Conservation (phyloP, 345 rosid genomes). For the Brassica incana region DNA sequence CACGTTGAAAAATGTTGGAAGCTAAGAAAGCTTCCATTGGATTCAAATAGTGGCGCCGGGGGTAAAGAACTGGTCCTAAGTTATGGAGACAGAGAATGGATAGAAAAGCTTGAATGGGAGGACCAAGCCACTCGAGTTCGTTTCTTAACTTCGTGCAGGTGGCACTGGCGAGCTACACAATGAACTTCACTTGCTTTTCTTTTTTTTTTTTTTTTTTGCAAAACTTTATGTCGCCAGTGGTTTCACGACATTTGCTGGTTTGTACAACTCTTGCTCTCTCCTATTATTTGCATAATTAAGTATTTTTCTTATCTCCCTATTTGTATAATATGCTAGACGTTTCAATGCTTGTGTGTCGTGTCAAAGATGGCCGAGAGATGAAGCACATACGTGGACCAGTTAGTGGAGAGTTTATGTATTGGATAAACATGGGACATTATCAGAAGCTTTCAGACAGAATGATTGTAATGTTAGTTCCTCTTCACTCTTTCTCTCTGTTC, state of each 20-base stretch:
- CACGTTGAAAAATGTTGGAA: neutral
- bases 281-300: too few relatives aligned
- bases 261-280: too few relatives aligned
- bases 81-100: neutral
- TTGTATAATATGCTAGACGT: too few relatives aligned
- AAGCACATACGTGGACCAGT: too few relatives aligned
- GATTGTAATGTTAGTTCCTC: conserved; percentile 62
- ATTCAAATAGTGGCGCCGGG: neutral
- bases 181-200: neutral
- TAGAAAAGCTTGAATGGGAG: neutral
- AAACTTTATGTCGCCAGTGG: too few relatives aligned
- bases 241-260: too few relatives aligned
- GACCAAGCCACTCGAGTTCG: neutral
- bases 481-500: conserved; percentile 1
- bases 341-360: too few relatives aligned
- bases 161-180: neutral
- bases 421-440: conserved; percentile 84
- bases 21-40: neutral
- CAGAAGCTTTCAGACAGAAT: conserved; percentile 59
- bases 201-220: too few relatives aligned
- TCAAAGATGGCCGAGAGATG: too few relatives aligned
- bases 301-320: too few relatives aligned
- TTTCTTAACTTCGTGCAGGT: neutral
- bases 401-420: conserved; percentile 77
- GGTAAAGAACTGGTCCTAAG: neutral